Base-by-base conservation (phyloP, 352 stramenopile species). In the Peronospora destructor region DNA sequence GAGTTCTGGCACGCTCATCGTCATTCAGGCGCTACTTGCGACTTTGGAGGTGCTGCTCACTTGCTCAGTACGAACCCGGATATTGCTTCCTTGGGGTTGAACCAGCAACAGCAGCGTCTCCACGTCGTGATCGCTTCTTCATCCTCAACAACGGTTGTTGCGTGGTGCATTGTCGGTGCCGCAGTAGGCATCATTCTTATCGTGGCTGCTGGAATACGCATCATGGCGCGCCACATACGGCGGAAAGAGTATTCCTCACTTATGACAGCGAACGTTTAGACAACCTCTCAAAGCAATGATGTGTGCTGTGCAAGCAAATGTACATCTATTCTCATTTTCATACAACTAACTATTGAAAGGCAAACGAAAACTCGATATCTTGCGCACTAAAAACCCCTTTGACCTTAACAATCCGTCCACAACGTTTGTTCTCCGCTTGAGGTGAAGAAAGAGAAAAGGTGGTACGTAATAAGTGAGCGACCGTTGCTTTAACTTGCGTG, bases 31-130 rank as follows among this genome's bases (percentile, higher is more conserved):
- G 71, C 73, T 38, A 87, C 76, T 46, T 87, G 76, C 59, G 76
- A 87, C 61, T 87, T 85, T 47, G 73, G 73, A 7, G 76, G 76
- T 9, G 64, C 68, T 9, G 76, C 71, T 3, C 76, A 85, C 45
- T 54, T 85, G 14, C 47, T 62, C 14, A 59, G 21, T 19, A 48
- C 51, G 17, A 42, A 25, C n/a, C 16, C 29, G 1, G 12, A 36
- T 14, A 11, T 12, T 36, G 11, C 7, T 16, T 42, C 21, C 14
- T 38, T 28, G 35, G 25, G 14, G 32, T 32, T 59, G 19, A 28
- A 58, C 13, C 39, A 53, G 35, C 28, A 32, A 32, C 30, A 36
- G 30, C 12, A 17, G 30, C 28, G 28, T 30, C 28, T 51, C 8
- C 28, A 47, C 29, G 19, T 44, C 2, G 13, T 12, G 10, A 29